Conservation (phyloP, 2,329 filamentous ascomycete genomes). For the Lachnum nothofagi region DNA sequence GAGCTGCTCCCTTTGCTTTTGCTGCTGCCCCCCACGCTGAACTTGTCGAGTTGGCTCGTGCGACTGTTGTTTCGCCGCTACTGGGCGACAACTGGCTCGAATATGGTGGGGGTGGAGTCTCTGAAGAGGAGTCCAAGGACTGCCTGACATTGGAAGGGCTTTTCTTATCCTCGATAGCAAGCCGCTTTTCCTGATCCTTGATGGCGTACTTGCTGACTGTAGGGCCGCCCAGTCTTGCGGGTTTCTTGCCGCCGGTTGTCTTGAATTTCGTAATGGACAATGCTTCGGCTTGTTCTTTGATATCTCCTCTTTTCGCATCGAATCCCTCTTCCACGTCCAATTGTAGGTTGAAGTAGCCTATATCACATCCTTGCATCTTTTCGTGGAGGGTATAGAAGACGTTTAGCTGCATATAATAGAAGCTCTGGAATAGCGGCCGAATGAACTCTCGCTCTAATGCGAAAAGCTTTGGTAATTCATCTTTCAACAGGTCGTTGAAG, state of each 20-base stretch:
- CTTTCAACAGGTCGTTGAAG: slow-evolving; percentile 95
- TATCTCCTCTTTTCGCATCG: slow-evolving; percentile 78
- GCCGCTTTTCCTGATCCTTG: slow-evolving; percentile 33
- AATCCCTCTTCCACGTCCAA: slow-evolving; percentile 90
- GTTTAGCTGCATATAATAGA: slow-evolving; percentile 99
- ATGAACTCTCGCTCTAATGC: slow-evolving; percentile 89
- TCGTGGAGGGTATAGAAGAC: slow-evolving; percentile 98
- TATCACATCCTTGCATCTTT: slow-evolving; percentile 94
- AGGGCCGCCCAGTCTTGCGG: slow-evolving; percentile 25
- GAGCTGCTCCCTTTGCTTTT: slow-evolving; percentile 63
- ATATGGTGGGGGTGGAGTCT: slow-evolving; percentile 68
- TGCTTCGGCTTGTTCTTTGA: slow-evolving; percentile 77
- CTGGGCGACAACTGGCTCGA: slow-evolving; percentile 38
- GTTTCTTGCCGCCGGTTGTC: slow-evolving; percentile 65
- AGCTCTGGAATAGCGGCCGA: slow-evolving; percentile 92
- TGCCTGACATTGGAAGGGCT: slow-evolving; percentile 34
- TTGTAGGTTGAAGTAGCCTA: slow-evolving; percentile 93
- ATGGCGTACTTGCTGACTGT: slow-evolving; percentile 16
- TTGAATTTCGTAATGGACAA: slow-evolving; percentile 88
- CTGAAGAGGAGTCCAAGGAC: slow-evolving; percentile 41
- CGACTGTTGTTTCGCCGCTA: slow-evolving; percentile 30
- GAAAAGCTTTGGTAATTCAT: slow-evolving; percentile 90
- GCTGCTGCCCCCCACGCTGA: slow-evolving; percentile 45
- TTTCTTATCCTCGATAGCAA: slow-evolving; percentile 8
- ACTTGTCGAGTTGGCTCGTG: slow-evolving; percentile 38